phyloP scores from a whole-genome alignment of 768 basidiomycete species.

The Naganishia vishniacii region DNA sequence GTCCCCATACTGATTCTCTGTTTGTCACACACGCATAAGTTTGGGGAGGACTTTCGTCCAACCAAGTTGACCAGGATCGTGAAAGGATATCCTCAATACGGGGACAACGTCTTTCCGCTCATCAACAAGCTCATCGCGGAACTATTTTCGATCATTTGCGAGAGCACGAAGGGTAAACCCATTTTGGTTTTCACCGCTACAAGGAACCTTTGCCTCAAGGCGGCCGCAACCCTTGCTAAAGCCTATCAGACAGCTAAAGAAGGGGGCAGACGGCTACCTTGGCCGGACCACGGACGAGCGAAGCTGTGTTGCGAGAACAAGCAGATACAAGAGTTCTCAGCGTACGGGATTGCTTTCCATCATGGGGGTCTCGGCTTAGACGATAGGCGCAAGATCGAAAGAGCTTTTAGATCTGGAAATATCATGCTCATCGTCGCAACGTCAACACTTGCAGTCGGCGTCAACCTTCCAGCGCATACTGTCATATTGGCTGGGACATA shows the following conservation, averaged over 20 bases:
- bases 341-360: slow-evolving; percentile 76
- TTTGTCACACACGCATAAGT: no score
- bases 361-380: slow-evolving; percentile 76
- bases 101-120: slow-evolving; percentile 72
- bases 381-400: slow-evolving; percentile 70
- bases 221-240: slow-evolving; percentile 68
- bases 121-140: slow-evolving; percentile 64
- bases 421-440: slow-evolving; percentile 72
- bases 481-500: slow-evolving; percentile 90
- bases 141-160: slow-evolving; percentile 65
- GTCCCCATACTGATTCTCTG: no score
- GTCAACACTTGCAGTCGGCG: slow-evolving; percentile 90
- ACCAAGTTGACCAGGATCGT: slow-evolving; percentile 71
- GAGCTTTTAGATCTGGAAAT: slow-evolving; percentile 61
- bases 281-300: neutral
- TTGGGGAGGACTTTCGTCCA: slow-evolving; percentile 86
- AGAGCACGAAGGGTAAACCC: slow-evolving; percentile 72
- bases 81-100: slow-evolving; percentile 59
- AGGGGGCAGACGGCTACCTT: slow-evolving; percentile 34
- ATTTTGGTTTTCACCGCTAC: slow-evolving; percentile 84
- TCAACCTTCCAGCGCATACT: slow-evolving; percentile 90
- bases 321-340: slow-evolving; percentile 63
- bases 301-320: slow-evolving; percentile 59
- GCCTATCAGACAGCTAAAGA: slow-evolving; percentile 61
- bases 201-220: slow-evolving; percentile 53